Base-by-base conservation (phyloP, 2,329 filamentous ascomycete genomes). In the Penicillium oxalicum region DNA sequence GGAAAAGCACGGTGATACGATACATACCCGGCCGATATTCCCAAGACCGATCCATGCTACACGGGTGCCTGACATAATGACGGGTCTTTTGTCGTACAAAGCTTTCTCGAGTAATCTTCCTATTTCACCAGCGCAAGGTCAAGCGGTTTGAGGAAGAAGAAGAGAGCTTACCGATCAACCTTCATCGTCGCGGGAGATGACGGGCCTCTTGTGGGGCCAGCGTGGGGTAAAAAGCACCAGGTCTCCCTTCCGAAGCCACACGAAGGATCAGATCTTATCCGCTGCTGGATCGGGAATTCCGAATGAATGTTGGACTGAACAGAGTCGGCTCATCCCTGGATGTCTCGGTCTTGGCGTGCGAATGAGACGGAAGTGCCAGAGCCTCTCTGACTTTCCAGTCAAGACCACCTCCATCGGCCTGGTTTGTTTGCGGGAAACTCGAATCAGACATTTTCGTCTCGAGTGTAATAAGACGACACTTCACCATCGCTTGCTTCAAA, bases 41-140 rank as follows among this genome's bases (percentile, higher is more conserved):
- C 89, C 89, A 44, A 95, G 78, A 49, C 90, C 89, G 47, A 94
- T 82, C 82, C 83, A 94, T 59, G 88, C 77, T 44, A 93, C 62
- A 68, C 79, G 81, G 55, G 59, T 56, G 47, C 59, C 63, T 26
- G 63, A 54, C 63, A 66, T 67, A 28, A 26, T 54, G 32, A 5
- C 4, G 26, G 18, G 18, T 18, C 18, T 18, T 18, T 11, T 9
- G 28, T 26, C 18, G 25, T 43, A 18, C 6, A 28, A 26, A 34
- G 9, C 13, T 28, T 25, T 32, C 37, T 36, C 5, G 28, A 42
- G 46, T 29, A 39, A 5, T 36, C 2, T 35, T 32, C 5, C 29
- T 9, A 7, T n/a, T n/a, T 39, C 9, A 45, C 27, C 8, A 36
- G 24, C 24, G 33, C 11, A n/a, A 37, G 11, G 25, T 4, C 11